These are phyloP conservation scores for Apiospora hydei DNA, from an alignment of 2,329 filamentous ascomycete species.

Conservation along the genomic window DNA sequence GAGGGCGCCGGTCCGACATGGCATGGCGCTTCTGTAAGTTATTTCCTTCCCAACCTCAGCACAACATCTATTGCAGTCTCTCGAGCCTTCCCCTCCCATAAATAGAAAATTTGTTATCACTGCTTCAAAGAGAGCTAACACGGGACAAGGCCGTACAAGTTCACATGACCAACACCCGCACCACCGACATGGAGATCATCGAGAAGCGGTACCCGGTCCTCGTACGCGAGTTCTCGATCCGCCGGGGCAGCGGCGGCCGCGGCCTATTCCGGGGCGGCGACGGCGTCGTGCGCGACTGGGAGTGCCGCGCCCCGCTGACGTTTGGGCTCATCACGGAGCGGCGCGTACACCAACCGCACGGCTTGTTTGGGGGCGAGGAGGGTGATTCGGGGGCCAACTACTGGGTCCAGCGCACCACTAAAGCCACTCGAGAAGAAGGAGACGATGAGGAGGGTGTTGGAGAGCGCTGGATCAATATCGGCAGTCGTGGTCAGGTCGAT, in stretches of 20 bases:
- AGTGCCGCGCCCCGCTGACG: constrained; percentile 73
- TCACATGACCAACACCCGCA: constrained; percentile 79
- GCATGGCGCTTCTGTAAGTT: constrained; percentile 64
- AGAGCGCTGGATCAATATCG: constrained; percentile 48
- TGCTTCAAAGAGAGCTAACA: neutral
- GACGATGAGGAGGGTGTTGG: neutral
- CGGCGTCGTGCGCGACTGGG: constrained; percentile 73
- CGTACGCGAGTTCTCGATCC: constrained; percentile 67
- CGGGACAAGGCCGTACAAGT: constrained; percentile 64
- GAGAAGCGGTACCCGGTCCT: constrained; percentile 75
- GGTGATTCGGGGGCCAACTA: constrained; percentile 70
- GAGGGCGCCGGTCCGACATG: constrained; percentile 71
- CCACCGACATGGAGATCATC: constrained; percentile 74
- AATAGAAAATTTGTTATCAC: neutral
- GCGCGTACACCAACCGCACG: constrained; percentile 74
- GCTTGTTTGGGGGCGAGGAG: constrained; percentile 66
- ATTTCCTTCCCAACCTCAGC: neutral
- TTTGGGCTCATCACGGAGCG: constrained; percentile 75
- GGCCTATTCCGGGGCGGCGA: constrained; percentile 70
- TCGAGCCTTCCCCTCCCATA: too few relatives aligned
- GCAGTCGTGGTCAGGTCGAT: constrained; percentile 65
- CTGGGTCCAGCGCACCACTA: constrained; percentile 42
- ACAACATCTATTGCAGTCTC: neutral
- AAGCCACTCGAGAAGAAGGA: neutral
- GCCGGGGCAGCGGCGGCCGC: constrained; percentile 61